These are phyloP conservation scores for Hymenoscyphus linearis DNA, from an alignment of 2,329 filamentous ascomycete genomes.

Conservation along the genomic window DNA sequence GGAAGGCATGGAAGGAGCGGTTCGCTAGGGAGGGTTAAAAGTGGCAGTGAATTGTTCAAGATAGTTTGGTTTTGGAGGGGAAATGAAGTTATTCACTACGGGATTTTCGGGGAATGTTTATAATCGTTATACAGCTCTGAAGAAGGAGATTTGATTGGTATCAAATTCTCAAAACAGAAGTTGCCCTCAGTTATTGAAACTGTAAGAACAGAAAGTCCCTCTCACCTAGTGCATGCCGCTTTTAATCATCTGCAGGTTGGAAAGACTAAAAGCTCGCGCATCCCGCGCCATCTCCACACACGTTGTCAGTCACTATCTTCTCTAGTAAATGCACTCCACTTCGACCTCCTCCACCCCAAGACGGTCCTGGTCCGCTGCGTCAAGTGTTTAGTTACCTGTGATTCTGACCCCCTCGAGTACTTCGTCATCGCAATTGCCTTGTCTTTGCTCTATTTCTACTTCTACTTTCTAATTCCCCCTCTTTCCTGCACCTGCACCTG, in stretches of 20 bases:
- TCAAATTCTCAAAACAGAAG: neutral
- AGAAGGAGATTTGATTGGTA: neutral
- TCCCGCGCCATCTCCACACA: neutral
- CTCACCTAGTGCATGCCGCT: neutral
- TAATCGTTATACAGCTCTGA: neutral
- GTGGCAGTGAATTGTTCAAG: neutral
- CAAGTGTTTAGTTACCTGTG: no score
- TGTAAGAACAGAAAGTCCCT: no score
- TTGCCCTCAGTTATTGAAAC: neutral
- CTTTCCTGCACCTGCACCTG: conserved; percentile 3
- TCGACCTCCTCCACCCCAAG: no score
- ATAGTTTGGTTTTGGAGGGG: neutral
- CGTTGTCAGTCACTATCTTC: neutral
- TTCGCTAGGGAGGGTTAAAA: neutral
- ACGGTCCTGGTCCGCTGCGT: no score
- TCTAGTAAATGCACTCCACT: no score
- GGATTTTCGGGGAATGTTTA: neutral
- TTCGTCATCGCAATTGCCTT: no score
- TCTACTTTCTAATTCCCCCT: no score
- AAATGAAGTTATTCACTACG: neutral
- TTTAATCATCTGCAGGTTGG: neutral
- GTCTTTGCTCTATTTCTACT: neutral
- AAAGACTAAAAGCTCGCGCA: neutral
- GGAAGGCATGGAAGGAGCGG: neutral
- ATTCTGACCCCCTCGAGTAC: no score